Percentiles rank a stretch among this genome's conserved stretches.
Evolutionary conservation across 306 rosid species (phyloP).

Genomic region (Trichosanthes truncata): DNA sequence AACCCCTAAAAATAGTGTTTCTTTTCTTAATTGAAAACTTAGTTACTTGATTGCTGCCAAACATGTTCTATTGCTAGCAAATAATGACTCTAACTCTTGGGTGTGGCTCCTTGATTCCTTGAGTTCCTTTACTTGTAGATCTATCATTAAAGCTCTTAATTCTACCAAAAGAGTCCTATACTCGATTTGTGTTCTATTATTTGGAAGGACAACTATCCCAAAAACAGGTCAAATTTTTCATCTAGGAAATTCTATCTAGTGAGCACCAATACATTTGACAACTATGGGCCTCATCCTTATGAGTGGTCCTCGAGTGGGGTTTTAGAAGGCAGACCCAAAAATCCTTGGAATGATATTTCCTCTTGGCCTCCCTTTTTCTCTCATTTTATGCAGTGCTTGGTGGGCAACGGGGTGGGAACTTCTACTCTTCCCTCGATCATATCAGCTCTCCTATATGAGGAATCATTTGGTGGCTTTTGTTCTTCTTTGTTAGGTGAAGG

Average conservation of each 20-base stretch:
- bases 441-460: no score
- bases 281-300: no score
- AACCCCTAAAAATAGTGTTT: not conserved
- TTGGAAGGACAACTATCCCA: not conserved
- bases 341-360: no score
- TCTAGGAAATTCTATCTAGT: not conserved
- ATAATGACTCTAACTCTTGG: not conserved
- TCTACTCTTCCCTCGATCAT: no score
- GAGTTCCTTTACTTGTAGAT: not conserved
- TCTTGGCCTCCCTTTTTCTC: no score
- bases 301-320: no score
- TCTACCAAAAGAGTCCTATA: not conserved
- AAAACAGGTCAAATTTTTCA: not conserved
- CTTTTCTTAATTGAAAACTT: not conserved
- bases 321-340: no score
- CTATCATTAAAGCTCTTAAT: not conserved
- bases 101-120: not conserved
- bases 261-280: not conserved
- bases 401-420: no score
- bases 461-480: no score
- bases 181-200: not conserved
- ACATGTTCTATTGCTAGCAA: not conserved
- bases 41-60: not conserved
- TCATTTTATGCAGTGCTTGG: no score
- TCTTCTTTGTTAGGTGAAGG: no score